Conservation (phyloP, 176 grass and related monocot genomes). For the Raddia guianensis region DNA sequence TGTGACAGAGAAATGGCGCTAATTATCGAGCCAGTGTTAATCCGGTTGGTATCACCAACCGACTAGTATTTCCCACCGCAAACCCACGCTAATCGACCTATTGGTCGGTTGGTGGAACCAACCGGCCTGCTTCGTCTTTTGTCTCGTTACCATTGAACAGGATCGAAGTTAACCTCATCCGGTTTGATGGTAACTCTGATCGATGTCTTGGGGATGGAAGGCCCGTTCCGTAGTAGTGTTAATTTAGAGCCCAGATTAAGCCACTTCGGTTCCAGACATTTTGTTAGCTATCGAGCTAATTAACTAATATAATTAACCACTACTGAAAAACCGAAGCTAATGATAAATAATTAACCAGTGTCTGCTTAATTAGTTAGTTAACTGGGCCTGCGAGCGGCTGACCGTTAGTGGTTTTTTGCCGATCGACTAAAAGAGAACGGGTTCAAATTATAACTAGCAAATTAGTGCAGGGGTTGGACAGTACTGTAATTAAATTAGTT, state of each 20-base stretch:
- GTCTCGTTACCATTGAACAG: no score
- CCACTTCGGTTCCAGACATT: neutral
- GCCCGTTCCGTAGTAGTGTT: no score
- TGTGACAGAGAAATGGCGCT: no score
- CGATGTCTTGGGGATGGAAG: no score
- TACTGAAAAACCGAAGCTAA: neutral
- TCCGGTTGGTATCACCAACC: no score
- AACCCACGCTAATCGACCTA: no score
- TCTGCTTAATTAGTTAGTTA: neutral
- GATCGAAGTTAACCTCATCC: no score
- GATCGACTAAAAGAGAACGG: constrained; percentile 6
- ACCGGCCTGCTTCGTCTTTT: no score
- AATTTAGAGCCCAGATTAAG: neutral
- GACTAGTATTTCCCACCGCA: no score
- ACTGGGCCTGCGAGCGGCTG: neutral
- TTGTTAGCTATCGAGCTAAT: neutral
- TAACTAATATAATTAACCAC: constrained; percentile 7
- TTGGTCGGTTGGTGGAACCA: no score
- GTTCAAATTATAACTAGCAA: neutral
- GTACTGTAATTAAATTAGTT: neutral
- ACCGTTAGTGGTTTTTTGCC: constrained; percentile 9
- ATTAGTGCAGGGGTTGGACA: neutral
- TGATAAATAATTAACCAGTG: neutral
- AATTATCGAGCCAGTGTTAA: no score
- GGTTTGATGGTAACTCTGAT: no score